phyloP scores from a whole-genome alignment of 2,329 filamentous ascomycete species.

The Eutypa lata region DNA sequence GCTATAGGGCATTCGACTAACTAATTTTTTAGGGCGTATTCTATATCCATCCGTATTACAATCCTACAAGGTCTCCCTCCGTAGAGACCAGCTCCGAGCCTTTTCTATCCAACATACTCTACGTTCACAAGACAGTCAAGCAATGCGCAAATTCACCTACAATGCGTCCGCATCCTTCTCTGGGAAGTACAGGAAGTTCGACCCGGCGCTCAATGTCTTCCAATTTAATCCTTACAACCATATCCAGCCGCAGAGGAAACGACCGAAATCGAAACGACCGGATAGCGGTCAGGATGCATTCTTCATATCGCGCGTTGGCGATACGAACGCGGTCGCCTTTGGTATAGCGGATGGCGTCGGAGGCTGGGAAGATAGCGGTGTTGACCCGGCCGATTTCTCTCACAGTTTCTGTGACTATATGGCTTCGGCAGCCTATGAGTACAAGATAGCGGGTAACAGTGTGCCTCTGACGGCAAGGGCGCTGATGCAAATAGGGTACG shows the following conservation, averaged over 20 bases:
- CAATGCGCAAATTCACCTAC: conserved; percentile 53
- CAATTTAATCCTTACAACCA: conserved; percentile 67
- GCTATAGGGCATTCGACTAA: no score
- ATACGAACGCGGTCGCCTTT: conserved; percentile 70
- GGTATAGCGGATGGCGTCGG: conserved; percentile 94
- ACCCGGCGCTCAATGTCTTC: conserved; percentile 66
- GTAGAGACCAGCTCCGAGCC: conserved; percentile 10
- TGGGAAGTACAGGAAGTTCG: conserved; percentile 66
- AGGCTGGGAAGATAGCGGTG: conserved; percentile 87
- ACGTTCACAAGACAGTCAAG: conserved; percentile 18
- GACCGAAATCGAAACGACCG: conserved; percentile 59
- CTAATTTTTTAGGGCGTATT: no score
- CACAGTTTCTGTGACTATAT: conserved; percentile 93
- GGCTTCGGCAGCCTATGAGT: conserved; percentile 68
- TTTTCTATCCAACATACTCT: conserved; percentile 21
- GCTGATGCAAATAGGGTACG: conserved; percentile 81
- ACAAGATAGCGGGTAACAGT: conserved; percentile 32
- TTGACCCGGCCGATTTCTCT: conserved; percentile 93
- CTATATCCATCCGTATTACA: no score
- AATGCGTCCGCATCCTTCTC: conserved; percentile 73
- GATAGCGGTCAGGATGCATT: conserved; percentile 94
- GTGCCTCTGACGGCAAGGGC: conserved; percentile 56
- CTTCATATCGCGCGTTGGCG: conserved; percentile 81
- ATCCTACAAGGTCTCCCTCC: no score
- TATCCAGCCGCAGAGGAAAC: conserved; percentile 50